A percentile compares a stretch with the other conserved stretches of the same genome.
Evolutionary conservation across 169 alveolate genomes (phyloP).

Genomic region (Blepharisma undulans): DNA sequence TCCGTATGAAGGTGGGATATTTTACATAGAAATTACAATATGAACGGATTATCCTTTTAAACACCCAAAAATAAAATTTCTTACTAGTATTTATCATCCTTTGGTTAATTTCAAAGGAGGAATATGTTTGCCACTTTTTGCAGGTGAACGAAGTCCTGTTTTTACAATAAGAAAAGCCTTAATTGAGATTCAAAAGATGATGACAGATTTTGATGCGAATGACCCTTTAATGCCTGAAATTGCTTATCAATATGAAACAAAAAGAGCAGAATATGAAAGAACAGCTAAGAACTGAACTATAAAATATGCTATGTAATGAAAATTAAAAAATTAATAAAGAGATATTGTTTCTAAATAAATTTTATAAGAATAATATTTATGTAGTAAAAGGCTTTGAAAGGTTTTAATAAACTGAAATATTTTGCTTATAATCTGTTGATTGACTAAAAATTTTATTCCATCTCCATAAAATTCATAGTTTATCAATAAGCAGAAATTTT

Average conservation of each 20-base stretch:
- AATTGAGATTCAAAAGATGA: background rate
- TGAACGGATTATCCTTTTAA: constrained; percentile 15
- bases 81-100: constrained; percentile 35
- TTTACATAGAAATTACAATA: background rate
- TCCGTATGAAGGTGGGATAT: constrained; percentile 39
- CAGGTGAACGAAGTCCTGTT: background rate
- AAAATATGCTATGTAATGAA: too few relatives aligned
- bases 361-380: too few relatives aligned
- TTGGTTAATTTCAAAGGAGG: background rate
- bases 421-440: too few relatives aligned
- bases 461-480: too few relatives aligned
- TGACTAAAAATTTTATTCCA: too few relatives aligned
- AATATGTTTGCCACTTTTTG: background rate
- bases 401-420: too few relatives aligned
- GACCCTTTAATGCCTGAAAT: constrained; percentile 38
- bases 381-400: too few relatives aligned
- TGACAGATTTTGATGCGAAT: background rate
- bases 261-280: constrained; percentile 92
- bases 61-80: constrained; percentile 21
- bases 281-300: constrained; percentile 98
- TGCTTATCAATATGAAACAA: constrained; percentile 58
- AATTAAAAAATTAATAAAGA: too few relatives aligned
- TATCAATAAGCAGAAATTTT: too few relatives aligned
- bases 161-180: background rate
- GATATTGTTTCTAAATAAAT: too few relatives aligned